Base-by-base conservation (phyloP, 139 green algal genomes). In the Asterochloris sp. region DNA sequence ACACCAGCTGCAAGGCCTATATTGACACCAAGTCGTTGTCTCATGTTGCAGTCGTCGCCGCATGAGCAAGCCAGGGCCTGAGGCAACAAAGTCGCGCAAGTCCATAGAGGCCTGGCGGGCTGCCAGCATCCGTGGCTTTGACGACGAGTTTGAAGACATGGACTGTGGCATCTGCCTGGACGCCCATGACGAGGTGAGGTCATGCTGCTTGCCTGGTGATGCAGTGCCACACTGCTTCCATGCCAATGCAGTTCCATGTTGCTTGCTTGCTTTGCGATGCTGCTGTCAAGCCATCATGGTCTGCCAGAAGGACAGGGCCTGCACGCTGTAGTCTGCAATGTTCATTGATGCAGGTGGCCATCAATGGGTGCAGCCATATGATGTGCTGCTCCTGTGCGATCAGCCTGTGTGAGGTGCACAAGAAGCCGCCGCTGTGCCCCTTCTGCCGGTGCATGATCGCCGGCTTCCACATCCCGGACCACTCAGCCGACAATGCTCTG, bases 151-250 rank as follows among this genome's bases (percentile, higher is more conserved):
- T 11, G 83, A 79, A 60, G 86, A 88, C 13, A 60, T 74, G 28
- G 89, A 92, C 79, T 92, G 89, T 73, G 88, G 88, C 73, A 88
- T 92, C 64, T 92, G 89, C 84, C 75, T 92, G 68, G 89, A 92
- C n/a, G 63, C 73, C 0, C 28, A 13, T 68, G 86, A 87, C 54
- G 74, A 68, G 38, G 74, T 54, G 6, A 54, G 38, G 38, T 54
- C 38, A 54, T 54, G 38, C 38, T 54, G 38, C 38, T 54, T 6
- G 38, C 38, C 38, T 54, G 38, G 38, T 54, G 38, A 54, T 54
- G 38, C 4, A 54, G 38, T 6, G 38, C 38, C 38, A 6, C 38
- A 54, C 38, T 54, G 38, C 38, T 54, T 54, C 38, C 2, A 54
- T 2, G 38, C 38, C 6, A 54, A 54, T 54, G 38, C 6, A 54